Evolutionary conservation across 257 asterid genomes (phyloP).

Genomic region (Vinca minor): DNA sequence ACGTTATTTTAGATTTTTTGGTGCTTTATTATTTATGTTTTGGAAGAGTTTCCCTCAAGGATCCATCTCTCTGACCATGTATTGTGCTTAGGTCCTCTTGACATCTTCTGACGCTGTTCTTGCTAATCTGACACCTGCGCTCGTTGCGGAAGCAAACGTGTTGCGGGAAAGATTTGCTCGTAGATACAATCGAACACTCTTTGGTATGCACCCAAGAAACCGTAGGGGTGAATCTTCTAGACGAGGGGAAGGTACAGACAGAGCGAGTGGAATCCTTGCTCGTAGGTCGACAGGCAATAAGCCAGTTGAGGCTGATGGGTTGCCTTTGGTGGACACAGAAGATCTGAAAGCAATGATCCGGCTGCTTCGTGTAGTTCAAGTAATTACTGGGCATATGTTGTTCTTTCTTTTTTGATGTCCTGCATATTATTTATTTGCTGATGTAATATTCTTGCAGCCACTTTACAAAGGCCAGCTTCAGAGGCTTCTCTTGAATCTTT

Average conservation of each 20-base stretch:
- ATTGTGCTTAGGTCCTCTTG: constrained; percentile 65
- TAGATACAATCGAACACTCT: constrained; percentile 70
- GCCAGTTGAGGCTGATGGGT: constrained; percentile 88
- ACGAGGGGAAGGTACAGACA: constrained; percentile 62
- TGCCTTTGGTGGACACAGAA: constrained; percentile 76
- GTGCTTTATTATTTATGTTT: not conserved
- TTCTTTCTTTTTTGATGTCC: constrained; percentile 2
- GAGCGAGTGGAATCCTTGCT: constrained; percentile 66
- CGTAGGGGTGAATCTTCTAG: constrained; percentile 94
- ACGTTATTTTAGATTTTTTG: not conserved
- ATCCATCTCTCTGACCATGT: too few relatives aligned
- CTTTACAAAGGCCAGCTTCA: constrained; percentile 71
- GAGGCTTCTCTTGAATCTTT: constrained; percentile 73
- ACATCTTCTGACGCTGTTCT: constrained; percentile 95
- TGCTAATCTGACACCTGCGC: constrained; percentile 91
- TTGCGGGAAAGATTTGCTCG: constrained; percentile 95
- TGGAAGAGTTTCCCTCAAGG: not conserved
- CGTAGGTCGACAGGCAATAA: constrained; percentile 64
- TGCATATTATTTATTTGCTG: constrained; percentile 18
- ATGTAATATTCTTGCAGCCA: constrained; percentile 48
- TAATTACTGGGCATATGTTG: constrained; percentile 23
- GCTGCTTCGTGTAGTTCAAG: constrained; percentile 94
- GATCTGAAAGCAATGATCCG: constrained; percentile 83
- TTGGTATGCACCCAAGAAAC: constrained; percentile 77
- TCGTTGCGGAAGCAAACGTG: constrained; percentile 94